Percentiles rank a stretch among this genome's conserved stretches.
phyloP scores from a whole-genome alignment of 2,329 filamentous ascomycete species.

The Botrytis porri region DNA sequence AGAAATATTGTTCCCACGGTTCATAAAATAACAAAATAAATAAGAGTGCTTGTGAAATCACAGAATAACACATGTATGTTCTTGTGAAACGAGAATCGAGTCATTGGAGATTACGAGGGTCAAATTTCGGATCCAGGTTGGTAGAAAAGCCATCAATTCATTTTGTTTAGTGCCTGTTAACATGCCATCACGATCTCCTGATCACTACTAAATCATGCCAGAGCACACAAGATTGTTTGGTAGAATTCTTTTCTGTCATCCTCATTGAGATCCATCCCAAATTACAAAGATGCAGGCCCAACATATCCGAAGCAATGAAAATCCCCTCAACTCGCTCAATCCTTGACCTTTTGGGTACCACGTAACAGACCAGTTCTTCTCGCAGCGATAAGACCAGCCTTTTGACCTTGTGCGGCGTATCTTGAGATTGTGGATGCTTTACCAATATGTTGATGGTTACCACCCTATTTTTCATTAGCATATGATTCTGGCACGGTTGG shows the following conservation, averaged over 20 bases:
- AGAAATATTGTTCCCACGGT: neutral
- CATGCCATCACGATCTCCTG: constrained; percentile 21
- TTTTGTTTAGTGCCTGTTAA: constrained; percentile 17
- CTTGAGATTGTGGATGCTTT: constrained; percentile 99
- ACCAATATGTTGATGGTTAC: constrained; percentile 98
- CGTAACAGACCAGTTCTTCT: constrained; percentile 99
- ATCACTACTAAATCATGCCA: constrained; percentile 20
- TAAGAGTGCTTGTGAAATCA: neutral
- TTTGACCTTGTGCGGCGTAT: constrained; percentile 97
- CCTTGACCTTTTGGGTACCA: constrained; percentile 99
- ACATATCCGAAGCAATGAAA: constrained; percentile 38
- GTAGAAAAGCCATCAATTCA: constrained; percentile 20
- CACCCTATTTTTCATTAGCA: constrained; percentile 53
- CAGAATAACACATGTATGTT: neutral
- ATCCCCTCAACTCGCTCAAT: constrained; percentile 52
- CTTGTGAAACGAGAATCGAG: neutral
- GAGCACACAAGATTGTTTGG: constrained; percentile 21
- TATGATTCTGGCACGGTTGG: neutral
- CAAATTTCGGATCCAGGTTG: neutral
- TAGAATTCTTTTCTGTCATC: constrained; percentile 36
- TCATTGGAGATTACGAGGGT: neutral
- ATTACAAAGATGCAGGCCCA: constrained; percentile 40
- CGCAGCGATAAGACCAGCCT: constrained; percentile 99
- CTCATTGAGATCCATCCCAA: constrained; percentile 37
- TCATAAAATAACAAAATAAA: neutral